These are phyloP conservation scores for Solanum chaucha DNA, from an alignment of 257 asterid genomes.

Conservation along the genomic window DNA sequence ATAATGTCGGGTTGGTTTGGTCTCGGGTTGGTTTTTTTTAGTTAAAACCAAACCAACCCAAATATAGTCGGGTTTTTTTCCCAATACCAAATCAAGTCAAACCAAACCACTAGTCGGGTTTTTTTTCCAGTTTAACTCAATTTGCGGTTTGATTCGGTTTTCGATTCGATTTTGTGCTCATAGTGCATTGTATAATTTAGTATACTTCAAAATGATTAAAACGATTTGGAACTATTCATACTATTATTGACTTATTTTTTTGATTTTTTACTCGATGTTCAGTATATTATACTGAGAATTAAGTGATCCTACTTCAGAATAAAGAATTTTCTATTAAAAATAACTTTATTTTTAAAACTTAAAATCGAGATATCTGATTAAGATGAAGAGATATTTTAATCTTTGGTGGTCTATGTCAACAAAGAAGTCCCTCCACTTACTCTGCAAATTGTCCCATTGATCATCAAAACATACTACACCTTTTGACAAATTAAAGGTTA, in stretches of 20 bases:
- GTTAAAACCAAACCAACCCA: too few relatives aligned
- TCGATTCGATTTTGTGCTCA: background rate
- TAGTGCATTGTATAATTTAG: background rate
- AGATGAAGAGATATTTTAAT: fast-evolving
- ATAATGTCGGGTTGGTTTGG: too few relatives aligned
- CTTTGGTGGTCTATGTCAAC: background rate
- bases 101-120: too few relatives aligned
- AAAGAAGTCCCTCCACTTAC: background rate
- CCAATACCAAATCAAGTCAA: too few relatives aligned
- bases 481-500: background rate
- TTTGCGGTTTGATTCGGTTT: too few relatives aligned
- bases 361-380: background rate
- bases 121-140: too few relatives aligned
- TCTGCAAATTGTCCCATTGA: background rate
- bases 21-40: too few relatives aligned
- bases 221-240: background rate
- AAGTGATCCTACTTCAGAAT: background rate
- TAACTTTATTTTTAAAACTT: fast-evolving
- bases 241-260: background rate
- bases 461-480: background rate
- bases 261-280: fast-evolving
- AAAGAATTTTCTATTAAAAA: background rate
- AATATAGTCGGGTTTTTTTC: too few relatives aligned
- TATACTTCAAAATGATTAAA: background rate
- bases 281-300: background rate